phyloP scores from a whole-genome alignment of 2,329 filamentous ascomycete species.

The Tolypocladium ovalisporum region DNA sequence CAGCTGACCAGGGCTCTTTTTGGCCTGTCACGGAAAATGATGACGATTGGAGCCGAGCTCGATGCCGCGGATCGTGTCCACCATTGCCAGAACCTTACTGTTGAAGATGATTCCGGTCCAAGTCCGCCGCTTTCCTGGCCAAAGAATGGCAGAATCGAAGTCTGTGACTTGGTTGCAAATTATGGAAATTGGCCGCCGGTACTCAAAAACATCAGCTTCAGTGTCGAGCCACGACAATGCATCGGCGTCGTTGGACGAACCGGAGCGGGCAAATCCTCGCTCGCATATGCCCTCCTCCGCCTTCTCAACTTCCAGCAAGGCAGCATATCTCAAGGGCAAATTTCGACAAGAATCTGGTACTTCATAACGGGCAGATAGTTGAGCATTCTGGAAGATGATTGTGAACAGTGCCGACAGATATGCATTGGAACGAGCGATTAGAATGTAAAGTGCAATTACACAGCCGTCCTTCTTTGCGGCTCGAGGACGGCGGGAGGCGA shows the following conservation, averaged over 20 bases:
- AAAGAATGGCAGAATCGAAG: neutral
- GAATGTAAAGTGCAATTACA: neutral
- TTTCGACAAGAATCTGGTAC: neutral
- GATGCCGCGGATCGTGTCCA: neutral
- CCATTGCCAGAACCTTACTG: neutral
- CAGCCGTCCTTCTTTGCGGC: too few species aligned
- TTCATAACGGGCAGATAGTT: neutral
- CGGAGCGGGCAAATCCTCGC: constrained; percentile 70
- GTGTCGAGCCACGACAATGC: constrained; percentile 43
- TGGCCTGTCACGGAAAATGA: neutral
- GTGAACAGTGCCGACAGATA: neutral
- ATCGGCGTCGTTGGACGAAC: constrained; percentile 91
- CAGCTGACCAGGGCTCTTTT: neutral
- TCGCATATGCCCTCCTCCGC: constrained; percentile 36
- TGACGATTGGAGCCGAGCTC: neutral
- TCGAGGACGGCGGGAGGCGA: too few species aligned
- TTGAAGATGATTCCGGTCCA: neutral
- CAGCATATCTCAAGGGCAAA: neutral
- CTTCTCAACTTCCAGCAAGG: constrained; percentile 41
- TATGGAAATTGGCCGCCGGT: neutral
- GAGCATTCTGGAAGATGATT: neutral
- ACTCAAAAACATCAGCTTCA: neutral
- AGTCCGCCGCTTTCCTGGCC: neutral
- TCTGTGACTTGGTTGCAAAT: neutral
- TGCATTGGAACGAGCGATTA: neutral